phyloP scores from a whole-genome alignment of 345 rosid genomes.

The Heritiera fomes region DNA sequence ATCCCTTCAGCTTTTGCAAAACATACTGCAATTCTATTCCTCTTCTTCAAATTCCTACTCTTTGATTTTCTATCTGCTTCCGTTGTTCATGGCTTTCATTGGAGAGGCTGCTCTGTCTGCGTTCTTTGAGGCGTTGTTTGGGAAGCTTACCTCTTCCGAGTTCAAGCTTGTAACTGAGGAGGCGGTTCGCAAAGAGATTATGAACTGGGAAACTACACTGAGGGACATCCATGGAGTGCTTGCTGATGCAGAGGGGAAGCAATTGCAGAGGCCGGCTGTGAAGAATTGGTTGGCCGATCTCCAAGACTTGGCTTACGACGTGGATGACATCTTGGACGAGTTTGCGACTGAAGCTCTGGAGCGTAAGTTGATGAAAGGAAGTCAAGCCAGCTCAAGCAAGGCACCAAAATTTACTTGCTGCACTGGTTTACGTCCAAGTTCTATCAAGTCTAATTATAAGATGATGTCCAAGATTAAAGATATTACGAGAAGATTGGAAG shows the following conservation, averaged over 20 bases:
- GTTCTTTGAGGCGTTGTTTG: neutral
- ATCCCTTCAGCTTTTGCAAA: too few species aligned
- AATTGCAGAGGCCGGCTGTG: neutral
- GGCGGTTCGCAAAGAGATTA: neutral
- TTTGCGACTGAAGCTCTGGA: slow-evolving; percentile 14
- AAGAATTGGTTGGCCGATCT: slow-evolving; percentile 19
- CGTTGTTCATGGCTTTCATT: neutral
- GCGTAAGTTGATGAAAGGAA: slow-evolving; percentile 1
- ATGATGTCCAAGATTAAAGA: too few species aligned
- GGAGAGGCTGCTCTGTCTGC: neutral
- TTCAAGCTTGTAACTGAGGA: neutral
- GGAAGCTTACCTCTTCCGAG: neutral
- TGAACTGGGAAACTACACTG: neutral
- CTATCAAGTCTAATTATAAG: too few species aligned
- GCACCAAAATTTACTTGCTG: neutral
- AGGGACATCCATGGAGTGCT: slow-evolving; percentile 9
- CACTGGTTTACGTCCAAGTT: neutral
- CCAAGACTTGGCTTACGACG: slow-evolving; percentile 25
- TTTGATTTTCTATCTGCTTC: neutral
- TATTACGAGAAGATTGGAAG: too few species aligned
- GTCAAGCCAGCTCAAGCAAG: neutral
- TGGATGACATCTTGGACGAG: slow-evolving; percentile 35
- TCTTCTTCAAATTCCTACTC: too few species aligned
- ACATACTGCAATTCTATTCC: too few species aligned
- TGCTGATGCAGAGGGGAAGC: slow-evolving; percentile 29